Percentiles rank a stretch among this genome's conserved stretches.
Conservation (phyloP, 257 asterid species). For the Primulina eburnea region DNA sequence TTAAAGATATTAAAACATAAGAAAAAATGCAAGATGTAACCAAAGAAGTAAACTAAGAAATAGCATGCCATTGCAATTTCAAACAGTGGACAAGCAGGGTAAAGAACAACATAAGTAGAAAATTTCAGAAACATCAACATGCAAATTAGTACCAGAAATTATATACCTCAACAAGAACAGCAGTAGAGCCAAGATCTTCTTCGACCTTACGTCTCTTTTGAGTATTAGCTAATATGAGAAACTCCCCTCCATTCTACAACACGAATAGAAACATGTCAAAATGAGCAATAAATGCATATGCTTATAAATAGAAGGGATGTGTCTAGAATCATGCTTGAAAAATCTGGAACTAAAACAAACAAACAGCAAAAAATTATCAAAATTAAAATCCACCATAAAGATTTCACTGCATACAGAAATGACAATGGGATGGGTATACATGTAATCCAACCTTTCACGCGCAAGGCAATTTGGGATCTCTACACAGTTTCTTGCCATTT, state of each 20-base stretch:
- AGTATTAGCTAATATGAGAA: slow-evolving; percentile 82
- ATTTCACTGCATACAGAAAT: too few relatives aligned
- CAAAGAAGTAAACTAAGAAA: slow-evolving; percentile 29
- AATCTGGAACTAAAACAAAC: neutral
- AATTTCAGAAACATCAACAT: slow-evolving; percentile 16
- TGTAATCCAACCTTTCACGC: too few relatives aligned
- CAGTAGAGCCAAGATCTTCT: slow-evolving; percentile 38
- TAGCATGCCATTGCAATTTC: slow-evolving; percentile 19
- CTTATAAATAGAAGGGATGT: slow-evolving; percentile 14
- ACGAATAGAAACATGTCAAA: slow-evolving; percentile 24
- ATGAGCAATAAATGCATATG: slow-evolving; percentile 5
- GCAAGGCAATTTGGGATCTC: too few relatives aligned
- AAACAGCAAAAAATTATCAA: neutral
- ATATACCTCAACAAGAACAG: slow-evolving; percentile 53
- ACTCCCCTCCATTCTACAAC: slow-evolving; percentile 74
- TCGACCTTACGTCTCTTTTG: slow-evolving; percentile 80
- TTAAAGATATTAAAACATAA: slow-evolving; percentile 5
- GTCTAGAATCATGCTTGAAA: slow-evolving; percentile 7
- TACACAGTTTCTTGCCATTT: too few relatives aligned
- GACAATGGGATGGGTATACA: too few relatives aligned
- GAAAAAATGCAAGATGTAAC: slow-evolving; percentile 14
- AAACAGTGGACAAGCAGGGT: slow-evolving; percentile 11
- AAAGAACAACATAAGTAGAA: neutral
- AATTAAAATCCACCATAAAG: too few relatives aligned
- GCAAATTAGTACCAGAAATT: slow-evolving; percentile 21